Conservation (phyloP, 2,329 filamentous ascomycete genomes). For the Ilyonectria robusta region DNA sequence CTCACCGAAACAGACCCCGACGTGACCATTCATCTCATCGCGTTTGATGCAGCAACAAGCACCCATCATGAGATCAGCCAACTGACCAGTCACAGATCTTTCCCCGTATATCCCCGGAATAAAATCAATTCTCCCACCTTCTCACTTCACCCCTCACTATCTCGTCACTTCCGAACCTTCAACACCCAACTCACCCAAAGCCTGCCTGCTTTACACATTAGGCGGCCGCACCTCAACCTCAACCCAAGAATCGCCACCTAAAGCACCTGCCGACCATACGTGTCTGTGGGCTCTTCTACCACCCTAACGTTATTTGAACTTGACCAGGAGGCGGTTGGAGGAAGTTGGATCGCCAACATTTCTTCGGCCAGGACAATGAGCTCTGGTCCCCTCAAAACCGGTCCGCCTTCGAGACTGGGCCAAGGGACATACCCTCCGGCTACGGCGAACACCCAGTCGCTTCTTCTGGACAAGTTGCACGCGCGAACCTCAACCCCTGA, state of each 20-base stretch:
- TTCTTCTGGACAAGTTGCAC: conserved; percentile 82
- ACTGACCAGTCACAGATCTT: conserved; percentile 44
- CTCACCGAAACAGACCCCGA: conserved; percentile 25
- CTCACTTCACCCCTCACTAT: conserved; percentile 27
- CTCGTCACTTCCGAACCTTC: conserved; percentile 9
- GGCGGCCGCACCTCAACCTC: conserved; percentile 2
- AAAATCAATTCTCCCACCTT: conserved; percentile 32
- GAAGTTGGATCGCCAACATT: conserved; percentile 25
- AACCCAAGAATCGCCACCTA: conserved; percentile 8
- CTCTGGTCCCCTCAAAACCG: conserved; percentile 64
- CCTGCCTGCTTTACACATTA: conserved; percentile 15
- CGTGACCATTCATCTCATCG: conserved; percentile 31
- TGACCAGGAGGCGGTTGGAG: conserved; percentile 23
- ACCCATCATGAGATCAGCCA: conserved; percentile 34
- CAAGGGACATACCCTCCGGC: conserved; percentile 61
- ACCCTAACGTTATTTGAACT: conserved; percentile 8
- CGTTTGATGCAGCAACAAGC: conserved; percentile 31
- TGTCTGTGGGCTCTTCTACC: conserved; percentile 5
- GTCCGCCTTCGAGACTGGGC: conserved; percentile 66
- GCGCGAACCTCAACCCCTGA: conserved; percentile 90
- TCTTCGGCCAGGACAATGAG: conserved; percentile 60
- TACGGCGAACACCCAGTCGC: conserved; percentile 72
- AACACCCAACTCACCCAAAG: conserved; percentile 5
- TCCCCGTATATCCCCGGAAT: conserved; percentile 36
- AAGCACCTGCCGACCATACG: conserved; percentile 9